Base-by-base conservation (phyloP, 495 filamentous ascomycete genomes). In the Coniosporium apollinis region DNA sequence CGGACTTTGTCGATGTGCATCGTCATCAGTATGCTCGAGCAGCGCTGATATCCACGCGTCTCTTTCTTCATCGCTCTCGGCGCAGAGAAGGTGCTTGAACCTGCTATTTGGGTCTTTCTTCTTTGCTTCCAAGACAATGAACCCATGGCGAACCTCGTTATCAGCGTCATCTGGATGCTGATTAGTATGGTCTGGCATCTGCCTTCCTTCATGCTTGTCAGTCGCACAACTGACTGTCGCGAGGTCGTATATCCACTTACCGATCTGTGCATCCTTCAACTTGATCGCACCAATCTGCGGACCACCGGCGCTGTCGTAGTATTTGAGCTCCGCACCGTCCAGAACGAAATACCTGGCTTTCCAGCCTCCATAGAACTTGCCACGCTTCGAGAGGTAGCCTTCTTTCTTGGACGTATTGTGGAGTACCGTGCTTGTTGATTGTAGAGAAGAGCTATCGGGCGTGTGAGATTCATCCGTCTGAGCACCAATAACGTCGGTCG, bases 361-460 rank as follows among this genome's bases (percentile, higher is more conserved):
- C 89, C 89, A 97, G n/a, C 89, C 89, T 17, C 89, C 89, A 57
- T 96, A 96, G 45, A 94, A 94, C 62, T 97, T 97, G 18, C 89
- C 89, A 37, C 79, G 66, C 59, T 97, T 97, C 5, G 89, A 94
- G 20, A 97, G 62, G 61, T 94, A 96, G 11, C 89, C 89, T 50
- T 76, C 84, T 49, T 86, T 87, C 42, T 74, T 64, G 5, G 26
- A 11, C 69, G 6, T 71, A n/a, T n/a, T n/a, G n/a, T n/a, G n/a
- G 1, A 19, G n/a, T 32, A 8, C 18, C 18, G 10, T 16, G 8
- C 18, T 13, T 16, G 30, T 13, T 1, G 8, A 9, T 13, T 8
- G 1, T 19, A 32, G n/a, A 8, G 2, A 13, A 19, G 30, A 9
- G 9, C 10, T n/a, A 32, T 32, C 30, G 62, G 0, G 72, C 70